Percentiles rank a stretch among this genome's conserved stretches.
phyloP scores from a whole-genome alignment of 2,329 filamentous ascomycete species.

The Botrytis aclada region DNA sequence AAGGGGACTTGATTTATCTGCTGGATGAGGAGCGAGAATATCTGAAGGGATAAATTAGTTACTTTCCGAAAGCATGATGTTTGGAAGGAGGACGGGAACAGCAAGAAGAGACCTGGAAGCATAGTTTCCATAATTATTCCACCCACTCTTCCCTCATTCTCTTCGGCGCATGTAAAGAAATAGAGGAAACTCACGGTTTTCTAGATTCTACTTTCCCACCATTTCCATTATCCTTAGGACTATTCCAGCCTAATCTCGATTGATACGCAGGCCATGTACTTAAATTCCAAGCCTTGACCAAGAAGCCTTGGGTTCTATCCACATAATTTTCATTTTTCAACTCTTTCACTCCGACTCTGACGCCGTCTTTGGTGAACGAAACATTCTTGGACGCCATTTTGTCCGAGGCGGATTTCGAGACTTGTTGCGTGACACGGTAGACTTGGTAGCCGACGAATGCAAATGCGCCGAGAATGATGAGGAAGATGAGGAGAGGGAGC shows the following conservation, averaged over 20 bases:
- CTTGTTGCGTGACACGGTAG: conserved; percentile 64
- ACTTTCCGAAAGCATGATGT: background rate
- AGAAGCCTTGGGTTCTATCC: conserved; percentile 67
- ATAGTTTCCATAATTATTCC: background rate
- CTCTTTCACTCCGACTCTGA: conserved; percentile 69
- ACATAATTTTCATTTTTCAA: conserved; percentile 67
- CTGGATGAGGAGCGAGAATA: conserved; percentile 9
- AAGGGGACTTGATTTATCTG: background rate
- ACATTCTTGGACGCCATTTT: conserved; percentile 75
- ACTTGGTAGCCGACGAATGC: conserved; percentile 71
- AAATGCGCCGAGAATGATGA: conserved; percentile 53
- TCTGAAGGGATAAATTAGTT: conserved; percentile 1
- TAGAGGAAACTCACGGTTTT: conserved; percentile 32
- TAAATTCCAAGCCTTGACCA: conserved; percentile 65
- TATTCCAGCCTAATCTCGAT: conserved; percentile 38
- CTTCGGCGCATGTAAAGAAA: background rate
- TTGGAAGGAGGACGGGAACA: background rate
- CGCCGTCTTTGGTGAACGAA: conserved; percentile 70
- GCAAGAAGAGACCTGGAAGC: background rate
- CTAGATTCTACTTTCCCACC: conserved; percentile 30
- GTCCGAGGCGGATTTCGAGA: conserved; percentile 62
- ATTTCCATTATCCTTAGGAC: conserved; percentile 28
- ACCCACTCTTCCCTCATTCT: background rate
- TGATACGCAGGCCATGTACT: conserved; percentile 39
- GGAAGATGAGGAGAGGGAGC: conserved; percentile 63